Base-by-base conservation (phyloP, 75 land plant species). In the Picea sitchensis region DNA sequence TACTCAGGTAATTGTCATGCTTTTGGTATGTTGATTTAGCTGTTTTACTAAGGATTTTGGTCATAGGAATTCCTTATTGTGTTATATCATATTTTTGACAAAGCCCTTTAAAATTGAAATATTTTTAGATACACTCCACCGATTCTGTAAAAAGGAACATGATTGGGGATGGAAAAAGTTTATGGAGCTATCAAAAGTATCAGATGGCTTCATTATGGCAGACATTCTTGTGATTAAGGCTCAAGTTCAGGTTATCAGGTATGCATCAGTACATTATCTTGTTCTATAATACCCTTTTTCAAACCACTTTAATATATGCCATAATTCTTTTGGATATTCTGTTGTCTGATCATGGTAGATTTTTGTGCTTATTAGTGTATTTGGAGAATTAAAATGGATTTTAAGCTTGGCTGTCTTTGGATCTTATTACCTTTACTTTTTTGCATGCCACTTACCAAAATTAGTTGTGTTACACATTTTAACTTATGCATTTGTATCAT, bases 91-190 rank as follows among this genome's bases (percentile, higher is more conserved):
- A 44, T 21, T 73, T 51, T 56, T 79, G 26, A 78, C 51, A 77
- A 77, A 14, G 23, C 18, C 14, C 23, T 30, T 78, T 12, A 76
- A 74, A 62, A 74, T 23, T 51, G 56, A 51, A 51, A 51, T 51
- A 51, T 51, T 62, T 20, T 62, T 62, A 62, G 99, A 98, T 88
- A 98, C 99, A 9, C 85, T 98, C 75, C 99, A 98, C 80, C 91
- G 99, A 9, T 98, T 98, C 74, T 98, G 99, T 84, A 98, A 98
- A 87, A 98, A 98, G 73, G 99, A 98, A 77, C 99, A 98, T 84
- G 99, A 98, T 76, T 98, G 99, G 99, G 99, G 99, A 0, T 98
- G 99, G 99, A 98, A 98, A 86, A 98, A 98, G 80, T 98, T 98
- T 60, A 98, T 98, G 99, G 99, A 98, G 90, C 84, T 98, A 14